A percentile compares a stretch with the other conserved stretches of the same genome.
These are phyloP conservation scores for Linnemannia elongata DNA, from an alignment of 192 early-diverging fungal species.

Conservation along the genomic window DNA sequence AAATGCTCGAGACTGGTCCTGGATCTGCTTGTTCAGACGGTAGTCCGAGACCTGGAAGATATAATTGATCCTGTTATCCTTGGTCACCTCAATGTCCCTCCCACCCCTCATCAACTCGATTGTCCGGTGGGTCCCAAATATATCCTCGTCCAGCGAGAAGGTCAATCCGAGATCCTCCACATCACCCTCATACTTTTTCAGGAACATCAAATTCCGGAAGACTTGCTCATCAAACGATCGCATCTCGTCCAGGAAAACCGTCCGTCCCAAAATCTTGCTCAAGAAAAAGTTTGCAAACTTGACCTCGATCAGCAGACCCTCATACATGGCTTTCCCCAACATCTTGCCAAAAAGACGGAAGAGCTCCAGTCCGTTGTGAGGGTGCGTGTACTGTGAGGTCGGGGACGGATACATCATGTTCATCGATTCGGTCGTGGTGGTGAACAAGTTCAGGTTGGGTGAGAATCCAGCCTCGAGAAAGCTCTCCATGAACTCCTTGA, in stretches of 20 bases:
- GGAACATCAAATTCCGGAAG: conserved; percentile 65
- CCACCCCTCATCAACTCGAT: conserved; percentile 46
- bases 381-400: conserved; percentile 53
- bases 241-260: conserved; percentile 72
- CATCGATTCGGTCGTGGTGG: conserved; percentile 56
- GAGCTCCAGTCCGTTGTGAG: conserved; percentile 49
- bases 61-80: conserved; percentile 67
- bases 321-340: conserved; percentile 74
- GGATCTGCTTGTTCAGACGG: conserved; percentile 77
- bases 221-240: conserved; percentile 68
- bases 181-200: conserved; percentile 74
- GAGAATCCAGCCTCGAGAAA: conserved; percentile 68
- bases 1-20: conserved; percentile 79
- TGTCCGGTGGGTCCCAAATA: conserved; percentile 62
- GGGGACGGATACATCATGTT: conserved; percentile 65
- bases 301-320: conserved; percentile 70
- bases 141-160: conserved; percentile 72
- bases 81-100: conserved; percentile 64
- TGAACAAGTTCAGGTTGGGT: conserved; percentile 65
- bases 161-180: conserved; percentile 75
- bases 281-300: conserved; percentile 74
- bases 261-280: conserved; percentile 67
- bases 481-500: conserved; percentile 77
- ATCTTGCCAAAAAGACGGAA: conserved; percentile 73
- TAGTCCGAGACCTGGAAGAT: conserved; percentile 84